A percentile compares a stretch with the other conserved stretches of the same genome.
These are phyloP conservation scores for Spiraea crenata DNA, from an alignment of 331 rosid species.

Conservation along the genomic window DNA sequence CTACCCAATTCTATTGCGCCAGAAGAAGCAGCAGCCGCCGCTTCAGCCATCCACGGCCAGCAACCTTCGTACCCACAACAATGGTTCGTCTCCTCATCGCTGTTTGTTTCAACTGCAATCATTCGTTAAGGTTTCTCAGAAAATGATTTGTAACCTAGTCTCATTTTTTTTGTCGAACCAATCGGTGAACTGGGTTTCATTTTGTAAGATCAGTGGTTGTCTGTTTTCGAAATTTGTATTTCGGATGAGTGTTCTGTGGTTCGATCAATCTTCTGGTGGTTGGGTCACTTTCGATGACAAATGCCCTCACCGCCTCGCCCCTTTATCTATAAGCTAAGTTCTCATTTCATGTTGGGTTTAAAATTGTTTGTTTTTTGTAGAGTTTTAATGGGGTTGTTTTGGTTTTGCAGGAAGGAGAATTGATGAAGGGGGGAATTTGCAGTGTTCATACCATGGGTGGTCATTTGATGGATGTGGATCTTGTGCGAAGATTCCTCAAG, in stretches of 20 bases:
- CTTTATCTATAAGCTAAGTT: slow-evolving; percentile 58
- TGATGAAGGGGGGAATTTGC: slow-evolving; percentile 87
- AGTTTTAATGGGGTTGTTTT: slow-evolving; percentile 12
- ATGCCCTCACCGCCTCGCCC: slow-evolving; percentile 97
- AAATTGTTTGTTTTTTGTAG: neutral
- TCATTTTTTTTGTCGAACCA: too few species aligned
- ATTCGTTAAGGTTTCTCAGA: too few species aligned
- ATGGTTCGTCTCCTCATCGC: slow-evolving; percentile 1
- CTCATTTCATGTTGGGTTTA: neutral
- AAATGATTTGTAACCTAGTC: too few species aligned
- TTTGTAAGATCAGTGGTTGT: too few species aligned
- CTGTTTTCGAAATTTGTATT: too few species aligned
- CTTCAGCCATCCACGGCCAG: slow-evolving; percentile 8
- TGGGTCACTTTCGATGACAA: slow-evolving; percentile 94
- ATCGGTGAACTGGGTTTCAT: too few species aligned
- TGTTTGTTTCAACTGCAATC: neutral
- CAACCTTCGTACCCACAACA: neutral
- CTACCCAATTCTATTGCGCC: neutral
- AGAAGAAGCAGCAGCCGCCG: slow-evolving; percentile 1
- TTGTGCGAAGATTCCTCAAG: slow-evolving; percentile 81
- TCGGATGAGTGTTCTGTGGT: slow-evolving; percentile 48
- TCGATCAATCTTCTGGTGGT: slow-evolving; percentile 49
- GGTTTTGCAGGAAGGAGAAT: slow-evolving; percentile 76
- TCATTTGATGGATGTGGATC: slow-evolving; percentile 87
- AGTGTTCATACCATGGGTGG: slow-evolving; percentile 98